These are phyloP conservation scores for Ceraceosorus guamensis DNA, from an alignment of 1,284 basidiomycete genomes.

Conservation along the genomic window DNA sequence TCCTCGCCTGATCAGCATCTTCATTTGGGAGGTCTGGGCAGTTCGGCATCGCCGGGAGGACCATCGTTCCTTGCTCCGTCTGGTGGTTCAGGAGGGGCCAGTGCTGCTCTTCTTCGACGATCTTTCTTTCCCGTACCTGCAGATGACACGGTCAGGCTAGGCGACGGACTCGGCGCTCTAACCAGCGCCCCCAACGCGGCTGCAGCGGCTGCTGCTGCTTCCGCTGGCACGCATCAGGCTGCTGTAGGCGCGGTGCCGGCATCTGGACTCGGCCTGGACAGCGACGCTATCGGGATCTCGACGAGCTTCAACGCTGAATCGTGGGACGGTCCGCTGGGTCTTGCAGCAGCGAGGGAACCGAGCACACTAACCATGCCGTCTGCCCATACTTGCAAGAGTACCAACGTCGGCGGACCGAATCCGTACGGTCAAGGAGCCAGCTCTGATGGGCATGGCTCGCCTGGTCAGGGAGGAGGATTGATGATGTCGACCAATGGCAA, in stretches of 20 bases:
- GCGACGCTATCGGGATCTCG: background rate
- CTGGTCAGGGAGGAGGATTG: too few relatives aligned
- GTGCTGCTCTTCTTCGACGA: conserved; percentile 16
- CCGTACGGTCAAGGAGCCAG: too few relatives aligned
- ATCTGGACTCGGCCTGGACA: conserved; percentile 7
- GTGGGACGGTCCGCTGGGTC: conserved; percentile 4
- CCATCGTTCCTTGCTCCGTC: too few relatives aligned
- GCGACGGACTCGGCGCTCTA: conserved; percentile 59
- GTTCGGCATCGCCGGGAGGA: too few relatives aligned
- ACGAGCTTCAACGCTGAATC: background rate
- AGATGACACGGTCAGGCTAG: conserved; percentile 72
- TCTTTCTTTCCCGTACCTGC: conserved; percentile 65
- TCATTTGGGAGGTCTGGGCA: too few relatives aligned
- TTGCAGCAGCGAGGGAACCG: conserved; percentile 6
- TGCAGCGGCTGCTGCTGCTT: background rate
- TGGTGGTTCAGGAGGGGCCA: conserved; percentile 18
- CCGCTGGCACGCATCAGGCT: too few relatives aligned
- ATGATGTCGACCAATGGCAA: too few relatives aligned
- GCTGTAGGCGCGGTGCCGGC: too few relatives aligned
- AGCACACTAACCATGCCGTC: background rate
- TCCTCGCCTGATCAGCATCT: too few relatives aligned
- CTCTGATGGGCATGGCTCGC: too few relatives aligned
- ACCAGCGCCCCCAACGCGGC: conserved; percentile 10
- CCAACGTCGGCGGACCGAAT: too few relatives aligned
- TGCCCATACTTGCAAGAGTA: too few relatives aligned